Conservation (phyloP, 2,329 filamentous ascomycete species). For the Ustulina deusta region DNA sequence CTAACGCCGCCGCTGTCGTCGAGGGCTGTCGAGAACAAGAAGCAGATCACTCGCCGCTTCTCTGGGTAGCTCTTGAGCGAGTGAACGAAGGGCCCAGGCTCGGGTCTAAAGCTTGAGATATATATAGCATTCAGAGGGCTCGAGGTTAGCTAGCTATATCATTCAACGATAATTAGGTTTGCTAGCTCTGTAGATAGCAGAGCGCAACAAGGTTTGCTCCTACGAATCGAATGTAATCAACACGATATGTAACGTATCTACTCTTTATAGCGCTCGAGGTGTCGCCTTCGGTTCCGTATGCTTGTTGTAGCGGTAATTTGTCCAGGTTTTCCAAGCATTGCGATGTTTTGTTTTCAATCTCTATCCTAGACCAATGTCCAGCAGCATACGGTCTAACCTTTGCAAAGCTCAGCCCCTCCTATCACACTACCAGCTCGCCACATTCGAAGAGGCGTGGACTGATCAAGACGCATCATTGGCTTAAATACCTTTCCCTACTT, state of each 20-base stretch:
- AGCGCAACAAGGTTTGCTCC: not conserved
- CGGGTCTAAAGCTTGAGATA: not conserved
- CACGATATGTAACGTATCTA: too few relatives aligned
- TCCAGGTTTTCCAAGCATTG: too few relatives aligned
- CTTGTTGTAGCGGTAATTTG: too few relatives aligned
- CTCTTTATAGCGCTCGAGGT: too few relatives aligned
- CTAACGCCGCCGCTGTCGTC: not conserved
- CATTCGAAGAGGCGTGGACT: slow-evolving; percentile 11
- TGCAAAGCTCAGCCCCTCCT: not conserved
- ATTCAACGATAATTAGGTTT: too few relatives aligned
- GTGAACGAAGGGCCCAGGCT: not conserved
- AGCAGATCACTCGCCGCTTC: not conserved
- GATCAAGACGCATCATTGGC: slow-evolving; percentile 15
- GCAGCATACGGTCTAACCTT: not conserved
- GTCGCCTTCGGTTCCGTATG: too few relatives aligned
- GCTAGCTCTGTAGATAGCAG: too few relatives aligned
- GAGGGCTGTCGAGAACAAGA: not conserved
- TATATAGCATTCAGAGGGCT: not conserved
- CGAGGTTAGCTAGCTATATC: not conserved
- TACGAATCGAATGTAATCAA: not conserved
- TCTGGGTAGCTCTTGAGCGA: not conserved
- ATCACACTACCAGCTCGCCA: not conserved
- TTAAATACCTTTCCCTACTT: slow-evolving; percentile 6
- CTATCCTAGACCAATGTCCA: not conserved
- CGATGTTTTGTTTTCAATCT: not conserved